These are phyloP conservation scores for Vicia sativa DNA, from an alignment of 306 rosid species.

Conservation along the genomic window DNA sequence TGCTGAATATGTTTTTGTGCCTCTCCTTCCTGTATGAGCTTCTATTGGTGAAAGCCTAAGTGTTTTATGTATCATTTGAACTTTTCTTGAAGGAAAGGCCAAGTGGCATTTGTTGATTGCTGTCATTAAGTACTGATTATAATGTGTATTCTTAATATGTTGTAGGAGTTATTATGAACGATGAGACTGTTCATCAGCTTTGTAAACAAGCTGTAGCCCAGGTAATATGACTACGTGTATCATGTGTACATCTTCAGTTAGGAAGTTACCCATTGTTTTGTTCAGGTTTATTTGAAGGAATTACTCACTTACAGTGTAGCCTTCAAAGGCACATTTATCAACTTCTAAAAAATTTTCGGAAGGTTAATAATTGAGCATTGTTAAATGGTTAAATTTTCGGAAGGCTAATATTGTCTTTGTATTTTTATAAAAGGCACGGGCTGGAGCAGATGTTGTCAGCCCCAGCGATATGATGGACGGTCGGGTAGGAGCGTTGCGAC, in stretches of 20 bases:
- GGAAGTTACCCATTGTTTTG: background rate
- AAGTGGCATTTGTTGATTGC: constrained; percentile 28
- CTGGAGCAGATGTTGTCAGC: constrained; percentile 98
- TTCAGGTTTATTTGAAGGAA: background rate
- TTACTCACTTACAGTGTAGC: constrained; percentile 6
- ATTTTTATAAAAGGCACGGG: constrained; percentile 66
- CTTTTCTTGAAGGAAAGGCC: no score
- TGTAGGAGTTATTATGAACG: constrained; percentile 94
- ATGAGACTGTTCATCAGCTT: constrained; percentile 92
- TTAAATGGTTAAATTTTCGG: constrained; percentile 3
- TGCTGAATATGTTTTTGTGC: no score
- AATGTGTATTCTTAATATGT: constrained; percentile 38
- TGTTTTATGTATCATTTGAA: no score
- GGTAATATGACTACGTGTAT: constrained; percentile 56
- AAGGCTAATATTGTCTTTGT: constrained; percentile 21
- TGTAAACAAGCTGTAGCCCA: constrained; percentile 95
- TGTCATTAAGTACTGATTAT: constrained; percentile 30
- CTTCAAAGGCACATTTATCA: constrained; percentile 26
- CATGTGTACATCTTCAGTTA: constrained; percentile 26
- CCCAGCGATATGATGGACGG: constrained; percentile 99
- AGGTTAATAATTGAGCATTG: constrained; percentile 28
- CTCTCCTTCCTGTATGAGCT: no score
- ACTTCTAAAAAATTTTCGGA: constrained; percentile 1
- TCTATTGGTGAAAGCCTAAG: no score
- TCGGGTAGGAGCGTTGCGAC: constrained; percentile 86